Evolutionary conservation across 23 red algal genomes (phyloP).

Genomic region (Gracilaria domingensis): DNA sequence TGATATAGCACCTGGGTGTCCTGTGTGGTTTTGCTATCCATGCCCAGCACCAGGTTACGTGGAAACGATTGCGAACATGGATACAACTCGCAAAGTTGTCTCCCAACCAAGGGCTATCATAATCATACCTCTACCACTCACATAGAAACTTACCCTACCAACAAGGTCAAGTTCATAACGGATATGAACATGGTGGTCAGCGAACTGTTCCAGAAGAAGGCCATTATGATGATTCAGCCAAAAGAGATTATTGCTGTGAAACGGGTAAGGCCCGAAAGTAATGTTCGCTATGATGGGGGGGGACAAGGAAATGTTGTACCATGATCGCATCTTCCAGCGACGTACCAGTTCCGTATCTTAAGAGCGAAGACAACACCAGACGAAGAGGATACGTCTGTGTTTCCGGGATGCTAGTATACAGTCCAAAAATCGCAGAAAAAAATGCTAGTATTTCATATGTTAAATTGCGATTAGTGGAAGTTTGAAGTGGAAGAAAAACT

Average conservation of each 20-base stretch:
- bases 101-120: no score
- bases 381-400: no score
- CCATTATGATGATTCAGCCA: slow-evolving; percentile 18
- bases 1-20: slow-evolving; percentile 34
- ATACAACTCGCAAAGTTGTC: slow-evolving; percentile 16
- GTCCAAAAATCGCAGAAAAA: no score
- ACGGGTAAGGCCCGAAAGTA: background rate
- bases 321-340: slow-evolving; percentile 26
- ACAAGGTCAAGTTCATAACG: slow-evolving; percentile 12
- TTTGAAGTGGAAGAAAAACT: no score
- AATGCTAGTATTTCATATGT: no score
- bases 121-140: slow-evolving; percentile 4
- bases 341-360: background rate
- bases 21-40: slow-evolving; percentile 67
- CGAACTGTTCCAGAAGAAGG: no score
- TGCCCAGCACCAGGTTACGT: slow-evolving; percentile 57
- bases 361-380: background rate
- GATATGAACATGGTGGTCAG: no score
- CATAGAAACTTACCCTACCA: no score
- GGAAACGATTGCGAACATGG: slow-evolving; percentile 23
- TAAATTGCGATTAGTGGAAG: no score
- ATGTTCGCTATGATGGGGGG: background rate
- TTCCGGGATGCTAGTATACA: no score
- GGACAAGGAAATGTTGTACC: slow-evolving; percentile 1
- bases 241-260: slow-evolving; percentile 40